phyloP scores from a whole-genome alignment of 495 filamentous ascomycete species.

The Tuber aestivum region DNA sequence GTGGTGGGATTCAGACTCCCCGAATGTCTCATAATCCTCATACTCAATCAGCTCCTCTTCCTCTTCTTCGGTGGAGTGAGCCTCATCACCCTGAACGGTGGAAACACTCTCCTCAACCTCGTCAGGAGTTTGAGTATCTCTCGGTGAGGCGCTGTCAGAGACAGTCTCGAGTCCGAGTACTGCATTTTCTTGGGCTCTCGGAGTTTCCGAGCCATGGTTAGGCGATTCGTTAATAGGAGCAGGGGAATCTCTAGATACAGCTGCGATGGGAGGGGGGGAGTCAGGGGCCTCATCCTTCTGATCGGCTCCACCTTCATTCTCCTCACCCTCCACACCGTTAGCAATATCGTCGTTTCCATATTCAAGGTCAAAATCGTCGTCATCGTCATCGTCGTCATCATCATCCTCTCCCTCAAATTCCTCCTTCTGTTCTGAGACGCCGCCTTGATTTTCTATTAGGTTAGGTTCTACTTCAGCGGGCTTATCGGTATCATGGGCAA shows the following conservation, averaged over 20 bases:
- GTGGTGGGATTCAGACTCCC: conserved; percentile 1
- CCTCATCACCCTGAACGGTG: conserved; percentile 12
- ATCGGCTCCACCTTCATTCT: conserved; percentile 13
- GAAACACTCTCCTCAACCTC: conserved; percentile 31
- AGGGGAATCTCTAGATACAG: conserved; percentile 7
- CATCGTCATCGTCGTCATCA: conserved; percentile 29
- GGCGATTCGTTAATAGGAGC: conserved; percentile 1
- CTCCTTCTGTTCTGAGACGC: conserved; percentile 9
- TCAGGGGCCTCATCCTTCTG: conserved; percentile 22
- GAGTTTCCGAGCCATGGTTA: neutral
- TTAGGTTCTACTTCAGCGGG: conserved; percentile 20
- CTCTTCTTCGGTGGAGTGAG: conserved; percentile 18
- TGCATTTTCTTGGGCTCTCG: neutral
- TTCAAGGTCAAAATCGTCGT: conserved; percentile 35
- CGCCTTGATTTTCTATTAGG: conserved; percentile 19
- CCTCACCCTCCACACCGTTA: conserved; percentile 12
- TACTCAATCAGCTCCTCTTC: conserved; percentile 36
- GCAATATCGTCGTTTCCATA: conserved; percentile 25
- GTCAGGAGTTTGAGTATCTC: conserved; percentile 25
- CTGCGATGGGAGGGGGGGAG: conserved; percentile 10
- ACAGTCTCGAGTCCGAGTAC: conserved; percentile 18
- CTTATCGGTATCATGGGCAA: conserved; percentile 15
- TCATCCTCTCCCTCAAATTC: conserved; percentile 20
- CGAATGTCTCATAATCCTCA: conserved; percentile 34
- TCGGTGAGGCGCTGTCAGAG: conserved; percentile 17